Evolutionary conservation across 139 green algal genomes (phyloP), one percentile per base, ranked within the genome.

Genomic region (Astrephomene gubernaculifera): DNA sequence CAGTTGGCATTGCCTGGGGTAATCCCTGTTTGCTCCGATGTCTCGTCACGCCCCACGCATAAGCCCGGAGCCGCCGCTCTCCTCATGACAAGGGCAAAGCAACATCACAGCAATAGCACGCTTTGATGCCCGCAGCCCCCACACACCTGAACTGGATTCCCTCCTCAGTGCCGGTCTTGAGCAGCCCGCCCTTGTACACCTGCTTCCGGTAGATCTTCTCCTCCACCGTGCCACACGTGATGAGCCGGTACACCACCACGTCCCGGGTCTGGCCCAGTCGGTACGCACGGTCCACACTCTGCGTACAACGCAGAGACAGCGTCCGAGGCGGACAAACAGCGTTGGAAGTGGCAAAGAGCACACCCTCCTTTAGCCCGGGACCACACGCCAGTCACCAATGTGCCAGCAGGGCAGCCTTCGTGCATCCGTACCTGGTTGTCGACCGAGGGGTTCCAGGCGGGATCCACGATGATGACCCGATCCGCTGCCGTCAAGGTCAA

Each of bases 401-500:
- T n/a, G n/a, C n/a, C n/a, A n/a, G n/a, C n/a, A n/a, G n/a, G n/a
- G n/a, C n/a, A n/a, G n/a, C n/a, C n/a, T n/a, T n/a, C n/a, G n/a
- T n/a, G n/a, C n/a, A n/a, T 67, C 8, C 49, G 5, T 63, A 63
- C 74, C 65, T 88, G 80, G 67, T 90, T 90, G 83, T 91, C 81
- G 22, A 86, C 69, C 38, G 83, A 85, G 12, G 94, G 94, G 85
- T 97, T 97, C 90, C 91, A 95, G 8, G 81, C 87, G 29, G 90
- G 91, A 44, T 94, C 91, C 57, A 96, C 83, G 53, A 97, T 96
- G 81, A 99, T 94, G 14, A 99, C 97, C 1, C 97, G 89, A 82
- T 98, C 91, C 17, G 97, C 97, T 4, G 92, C 95, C 0, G 97
- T 99, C 12, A 99, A 91, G 12, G 96, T 99, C 29, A 99, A 88